Percentiles rank a stretch among this genome's conserved stretches.
phyloP scores from a whole-genome alignment of 768 basidiomycete genomes.

The Tulasnella sp. region DNA sequence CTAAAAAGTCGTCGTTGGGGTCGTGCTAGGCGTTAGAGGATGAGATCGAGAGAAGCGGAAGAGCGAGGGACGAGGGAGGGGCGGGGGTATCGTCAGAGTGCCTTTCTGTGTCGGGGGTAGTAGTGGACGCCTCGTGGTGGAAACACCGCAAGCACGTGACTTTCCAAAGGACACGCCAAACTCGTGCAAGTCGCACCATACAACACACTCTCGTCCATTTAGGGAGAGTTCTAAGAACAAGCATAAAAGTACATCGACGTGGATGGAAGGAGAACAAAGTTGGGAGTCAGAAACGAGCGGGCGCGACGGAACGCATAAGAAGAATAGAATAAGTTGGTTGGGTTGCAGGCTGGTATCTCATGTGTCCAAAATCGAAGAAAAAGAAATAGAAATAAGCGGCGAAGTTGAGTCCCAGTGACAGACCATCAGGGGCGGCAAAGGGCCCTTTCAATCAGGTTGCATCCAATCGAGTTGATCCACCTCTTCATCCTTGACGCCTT shows the following conservation, averaged over 20 bases:
- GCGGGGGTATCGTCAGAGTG: not conserved
- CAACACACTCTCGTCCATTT: not conserved
- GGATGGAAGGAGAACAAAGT: not conserved
- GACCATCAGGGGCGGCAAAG: not conserved
- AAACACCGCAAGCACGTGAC: not conserved
- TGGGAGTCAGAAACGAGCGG: not conserved
- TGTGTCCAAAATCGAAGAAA: not conserved
- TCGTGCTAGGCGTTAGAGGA: not conserved
- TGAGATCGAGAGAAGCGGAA: not conserved
- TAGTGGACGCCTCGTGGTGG: not conserved
- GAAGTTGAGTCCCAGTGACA: not conserved
- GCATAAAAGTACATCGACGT: not conserved
- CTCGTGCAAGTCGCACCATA: not conserved
- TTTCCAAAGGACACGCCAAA: not conserved
- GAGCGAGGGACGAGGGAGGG: not conserved
- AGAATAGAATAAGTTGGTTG: not conserved
- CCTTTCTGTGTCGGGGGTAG: not conserved
- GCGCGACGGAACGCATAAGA: not conserved
- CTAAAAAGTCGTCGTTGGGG: not conserved
- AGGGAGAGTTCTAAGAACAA: not conserved
- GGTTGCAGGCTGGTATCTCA: not conserved
- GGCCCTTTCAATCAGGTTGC: slow-evolving; percentile 3
- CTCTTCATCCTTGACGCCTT: slow-evolving; percentile 4
- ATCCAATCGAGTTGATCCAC: slow-evolving; percentile 12
- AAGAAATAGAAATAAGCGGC: not conserved